Base-by-base conservation (phyloP, 768 basidiomycete species). In the Leccinum longicurvipes region DNA sequence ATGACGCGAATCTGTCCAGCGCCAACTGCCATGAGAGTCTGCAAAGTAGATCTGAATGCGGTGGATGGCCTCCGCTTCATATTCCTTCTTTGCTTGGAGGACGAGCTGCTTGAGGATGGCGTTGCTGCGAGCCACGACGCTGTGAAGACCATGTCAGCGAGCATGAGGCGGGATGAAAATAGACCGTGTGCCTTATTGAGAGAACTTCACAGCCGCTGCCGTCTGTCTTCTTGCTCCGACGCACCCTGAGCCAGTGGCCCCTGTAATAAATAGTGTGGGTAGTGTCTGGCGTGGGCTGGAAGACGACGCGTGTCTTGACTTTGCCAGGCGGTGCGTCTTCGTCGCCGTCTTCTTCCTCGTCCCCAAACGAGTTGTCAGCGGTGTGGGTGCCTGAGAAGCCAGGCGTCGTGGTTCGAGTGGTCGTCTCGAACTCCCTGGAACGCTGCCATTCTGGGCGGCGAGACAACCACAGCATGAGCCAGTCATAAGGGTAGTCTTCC, bases 1-100 rank as follows among this genome's bases (percentile, higher is more conserved):
- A 73, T 92, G 88, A 49, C 91, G 77, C 19, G 87, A 89, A 71
- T 92, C 91, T 0, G 89, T 89, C 85, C 87, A 91, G 34, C 91
- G 79, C 92, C 92, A 94, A 48, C 83, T 84, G 29, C 90, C 91
- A 68, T 91, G 89, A 5, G 86, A 86, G 70, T 93, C 92, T 15
- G 91, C 90, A 67, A 92, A 91, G 68, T 91, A 93, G 31, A 94
- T 91, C 69, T 91, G 89, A 59, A 94, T 91, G 42, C 89, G 82
- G 64, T 92, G 89, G 41, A 92, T 81, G 31, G 89, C 86, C 65
- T 93, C 90, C 0, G 90, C 89, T 70, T 93, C 89, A 68, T 93
- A 93, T 65, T 89, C 87, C 64, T 82, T 83, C 77, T 93, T 93
- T n/a, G 91, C 91, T 63, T 91, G 87, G 23, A 92, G 81, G 42